Evolutionary conservation across 2,329 filamentous ascomycete genomes (phyloP).

Genomic region (Endothia cerciana): DNA sequence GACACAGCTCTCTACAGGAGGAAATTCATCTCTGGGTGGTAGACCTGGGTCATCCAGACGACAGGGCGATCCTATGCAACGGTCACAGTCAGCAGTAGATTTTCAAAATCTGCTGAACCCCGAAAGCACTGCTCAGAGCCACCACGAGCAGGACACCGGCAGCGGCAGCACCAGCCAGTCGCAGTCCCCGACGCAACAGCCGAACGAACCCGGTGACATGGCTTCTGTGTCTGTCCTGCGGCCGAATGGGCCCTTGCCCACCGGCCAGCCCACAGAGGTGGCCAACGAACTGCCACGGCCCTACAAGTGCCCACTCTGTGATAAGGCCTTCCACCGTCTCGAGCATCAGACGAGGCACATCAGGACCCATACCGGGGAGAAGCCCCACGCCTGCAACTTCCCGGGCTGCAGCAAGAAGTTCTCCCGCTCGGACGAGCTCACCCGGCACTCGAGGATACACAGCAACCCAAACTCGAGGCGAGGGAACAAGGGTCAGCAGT

Average conservation of each 20-base stretch:
- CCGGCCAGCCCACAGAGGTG: conserved; percentile 64
- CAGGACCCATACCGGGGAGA: conserved; percentile 96
- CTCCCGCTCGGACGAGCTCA: conserved; percentile 94
- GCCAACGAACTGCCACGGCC: conserved; percentile 81
- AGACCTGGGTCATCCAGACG: conserved; percentile 28
- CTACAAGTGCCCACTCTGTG: conserved; percentile 98
- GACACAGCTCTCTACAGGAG: too few relatives aligned
- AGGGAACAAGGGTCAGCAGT: conserved; percentile 76
- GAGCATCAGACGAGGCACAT: conserved; percentile 94
- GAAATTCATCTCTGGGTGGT: too few relatives aligned
- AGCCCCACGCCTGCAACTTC: conserved; percentile 94
- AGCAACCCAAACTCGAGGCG: conserved; percentile 97
- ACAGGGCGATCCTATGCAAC: conserved; percentile 70
- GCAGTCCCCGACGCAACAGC: conserved; percentile 37
- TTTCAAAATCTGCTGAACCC: conserved; percentile 78
- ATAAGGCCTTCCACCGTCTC: conserved; percentile 96
- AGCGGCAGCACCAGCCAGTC: conserved; percentile 31
- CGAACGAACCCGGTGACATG: conserved; percentile 47
- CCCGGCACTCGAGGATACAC: conserved; percentile 96
- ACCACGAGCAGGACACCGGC: conserved; percentile 31
- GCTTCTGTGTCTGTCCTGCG: conserved; percentile 60
- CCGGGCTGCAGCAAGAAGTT: conserved; percentile 92
- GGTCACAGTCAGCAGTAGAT: conserved; percentile 72
- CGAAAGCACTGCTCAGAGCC: conserved; percentile 41
- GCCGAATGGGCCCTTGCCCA: conserved; percentile 65